These are phyloP conservation scores for Eimeria necatrix DNA, from an alignment of 169 alveolate species.

Conservation along the genomic window DNA sequence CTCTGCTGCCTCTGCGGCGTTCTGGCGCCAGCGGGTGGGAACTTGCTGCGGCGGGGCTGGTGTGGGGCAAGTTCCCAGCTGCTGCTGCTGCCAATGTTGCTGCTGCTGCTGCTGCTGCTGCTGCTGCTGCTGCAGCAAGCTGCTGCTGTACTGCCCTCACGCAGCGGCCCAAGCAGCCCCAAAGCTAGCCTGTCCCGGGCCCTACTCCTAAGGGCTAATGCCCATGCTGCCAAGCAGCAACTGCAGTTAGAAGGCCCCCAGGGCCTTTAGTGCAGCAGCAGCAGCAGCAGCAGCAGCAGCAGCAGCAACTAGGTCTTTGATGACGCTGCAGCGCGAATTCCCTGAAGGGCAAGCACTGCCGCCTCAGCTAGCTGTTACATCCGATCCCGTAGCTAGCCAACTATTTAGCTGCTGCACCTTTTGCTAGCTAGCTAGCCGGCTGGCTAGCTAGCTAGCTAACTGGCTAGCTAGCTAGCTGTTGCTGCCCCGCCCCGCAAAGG, in stretches of 20 bases:
- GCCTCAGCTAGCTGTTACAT: neutral
- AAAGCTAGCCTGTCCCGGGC: too few species aligned
- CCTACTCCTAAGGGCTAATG: too few species aligned
- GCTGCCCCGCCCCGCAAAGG: too few species aligned
- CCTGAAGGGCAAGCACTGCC: neutral
- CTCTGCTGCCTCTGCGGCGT: too few species aligned
- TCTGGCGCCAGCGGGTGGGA: too few species aligned
- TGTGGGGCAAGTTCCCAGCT: too few species aligned
- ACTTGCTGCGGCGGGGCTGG: too few species aligned
- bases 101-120: slow-evolving; percentile 19
- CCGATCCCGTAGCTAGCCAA: neutral
- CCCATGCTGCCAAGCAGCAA: slow-evolving; percentile 4
- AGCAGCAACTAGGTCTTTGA: neutral
- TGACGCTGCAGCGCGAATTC: slow-evolving; percentile 36
- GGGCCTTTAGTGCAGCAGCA: neutral
- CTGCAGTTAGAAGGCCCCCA: neutral
- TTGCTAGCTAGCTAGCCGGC: neutral
- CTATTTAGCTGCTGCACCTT: neutral
- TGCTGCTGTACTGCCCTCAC: neutral
- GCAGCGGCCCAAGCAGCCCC: neutral
- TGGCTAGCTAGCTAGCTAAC: neutral
- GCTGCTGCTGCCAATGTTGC: slow-evolving; percentile 5
- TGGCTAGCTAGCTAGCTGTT: too few species aligned
- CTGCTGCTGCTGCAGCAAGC: slow-evolving; percentile 14
- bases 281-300: slow-evolving; percentile 3